Evolutionary conservation across 805 yeast genomes (phyloP).

Genomic region (baker's yeast (Saccharomyces cerevisiae)): DNA sequence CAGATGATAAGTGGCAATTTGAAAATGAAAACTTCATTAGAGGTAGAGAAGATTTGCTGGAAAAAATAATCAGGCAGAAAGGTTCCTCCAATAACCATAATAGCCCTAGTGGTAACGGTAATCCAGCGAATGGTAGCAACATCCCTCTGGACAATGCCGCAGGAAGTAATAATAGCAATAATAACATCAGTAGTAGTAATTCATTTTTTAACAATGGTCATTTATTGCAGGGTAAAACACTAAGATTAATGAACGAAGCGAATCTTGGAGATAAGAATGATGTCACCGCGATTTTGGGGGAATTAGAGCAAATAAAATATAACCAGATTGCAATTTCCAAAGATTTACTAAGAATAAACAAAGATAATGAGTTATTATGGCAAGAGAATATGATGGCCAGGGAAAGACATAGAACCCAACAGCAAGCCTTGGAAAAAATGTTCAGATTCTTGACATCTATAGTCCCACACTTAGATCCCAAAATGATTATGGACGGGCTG

Average conservation of each 20-base stretch:
- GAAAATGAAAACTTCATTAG: slow-evolving; percentile 69
- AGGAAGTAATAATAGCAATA: slow-evolving; percentile 2
- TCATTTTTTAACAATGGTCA: not conserved
- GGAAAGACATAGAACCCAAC: slow-evolving; percentile 77
- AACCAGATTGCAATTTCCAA: slow-evolving; percentile 78
- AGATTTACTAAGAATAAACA: slow-evolving; percentile 72
- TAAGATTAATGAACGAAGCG: slow-evolving; percentile 12
- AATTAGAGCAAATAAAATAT: slow-evolving; percentile 64
- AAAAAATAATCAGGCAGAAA: slow-evolving; percentile 74
- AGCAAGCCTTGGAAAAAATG: slow-evolving; percentile 81
- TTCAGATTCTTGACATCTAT: slow-evolving; percentile 79
- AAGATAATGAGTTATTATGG: slow-evolving; percentile 89
- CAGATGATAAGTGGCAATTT: slow-evolving; percentile 85
- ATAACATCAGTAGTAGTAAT: slow-evolving; percentile 1
- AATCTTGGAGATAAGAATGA: slow-evolving; percentile 4
- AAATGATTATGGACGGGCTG: slow-evolving; percentile 21
- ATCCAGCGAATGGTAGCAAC: not conserved
- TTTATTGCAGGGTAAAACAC: not conserved
- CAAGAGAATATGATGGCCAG: slow-evolving; percentile 75
- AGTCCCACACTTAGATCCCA: slow-evolving; percentile 26
- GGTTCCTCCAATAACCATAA: slow-evolving; percentile 2
- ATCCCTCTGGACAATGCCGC: not conserved
- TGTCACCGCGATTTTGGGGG: slow-evolving; percentile 41
- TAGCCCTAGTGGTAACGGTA: slow-evolving; percentile 20
- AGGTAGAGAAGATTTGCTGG: slow-evolving; percentile 77